phyloP scores from a whole-genome alignment of 768 basidiomycete species.

The Cyclocybe aegerita region DNA sequence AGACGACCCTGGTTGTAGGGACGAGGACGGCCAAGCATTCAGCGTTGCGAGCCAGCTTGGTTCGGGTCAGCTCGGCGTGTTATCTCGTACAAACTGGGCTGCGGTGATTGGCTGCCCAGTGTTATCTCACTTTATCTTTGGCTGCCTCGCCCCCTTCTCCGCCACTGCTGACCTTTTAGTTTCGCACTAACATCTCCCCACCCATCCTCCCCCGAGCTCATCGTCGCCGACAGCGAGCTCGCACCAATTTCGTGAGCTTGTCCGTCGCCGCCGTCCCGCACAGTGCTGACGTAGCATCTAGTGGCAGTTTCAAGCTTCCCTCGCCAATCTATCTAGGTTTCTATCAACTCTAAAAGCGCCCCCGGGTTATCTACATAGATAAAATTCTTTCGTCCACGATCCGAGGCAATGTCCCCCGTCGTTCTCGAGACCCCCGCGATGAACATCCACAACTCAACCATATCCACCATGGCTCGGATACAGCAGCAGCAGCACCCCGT shows the following conservation, averaged over 20 bases:
- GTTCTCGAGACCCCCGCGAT: slow-evolving; percentile 54
- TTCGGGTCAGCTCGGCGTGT: slow-evolving; percentile 12
- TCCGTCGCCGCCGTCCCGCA: not conserved
- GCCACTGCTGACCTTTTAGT: slow-evolving; percentile 19
- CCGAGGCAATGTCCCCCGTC: slow-evolving; percentile 50
- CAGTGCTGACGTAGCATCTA: slow-evolving; percentile 1
- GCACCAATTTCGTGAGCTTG: not conserved
- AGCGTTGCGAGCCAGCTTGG: slow-evolving; percentile 9
- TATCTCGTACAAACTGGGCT: slow-evolving; percentile 28
- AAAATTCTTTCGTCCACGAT: slow-evolving; percentile 11
- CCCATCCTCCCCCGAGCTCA: slow-evolving; percentile 11
- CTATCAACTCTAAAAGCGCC: not conserved
- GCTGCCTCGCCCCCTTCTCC: slow-evolving; percentile 12
- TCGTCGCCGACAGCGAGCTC: slow-evolving; percentile 12
- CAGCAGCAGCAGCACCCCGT: slow-evolving; percentile 39
- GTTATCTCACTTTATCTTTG: slow-evolving; percentile 27
- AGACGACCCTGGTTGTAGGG: not conserved
- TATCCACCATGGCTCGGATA: slow-evolving; percentile 44
- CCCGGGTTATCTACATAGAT: slow-evolving; percentile 3
- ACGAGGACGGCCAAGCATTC: slow-evolving; percentile 1
- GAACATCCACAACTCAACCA: slow-evolving; percentile 46
- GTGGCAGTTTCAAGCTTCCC: not conserved
- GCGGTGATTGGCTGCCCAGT: slow-evolving; percentile 32
- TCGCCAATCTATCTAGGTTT: slow-evolving; percentile 9
- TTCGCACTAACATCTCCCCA: slow-evolving; percentile 21